Percentiles rank a stretch among this genome's conserved stretches.
Evolutionary conservation across 2,329 filamentous ascomycete genomes (phyloP).

Genomic region (Alternaria triticimaculans): DNA sequence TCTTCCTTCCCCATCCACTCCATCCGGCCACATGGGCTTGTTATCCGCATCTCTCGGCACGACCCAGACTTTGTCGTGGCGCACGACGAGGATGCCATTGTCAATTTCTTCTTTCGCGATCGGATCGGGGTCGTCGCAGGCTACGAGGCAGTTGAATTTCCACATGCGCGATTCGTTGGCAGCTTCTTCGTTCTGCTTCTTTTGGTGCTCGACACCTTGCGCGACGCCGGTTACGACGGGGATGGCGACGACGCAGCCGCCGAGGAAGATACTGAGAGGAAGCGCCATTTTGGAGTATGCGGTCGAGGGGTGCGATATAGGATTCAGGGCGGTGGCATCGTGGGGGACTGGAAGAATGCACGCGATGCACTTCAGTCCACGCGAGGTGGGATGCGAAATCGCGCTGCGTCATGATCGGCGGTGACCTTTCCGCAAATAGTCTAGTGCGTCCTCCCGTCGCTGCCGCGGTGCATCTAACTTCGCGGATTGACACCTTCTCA

Average conservation of each 20-base stretch:
- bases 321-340: not conserved
- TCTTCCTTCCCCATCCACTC: slow-evolving; percentile 10
- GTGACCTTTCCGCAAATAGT: no score
- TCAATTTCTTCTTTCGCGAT: slow-evolving; percentile 49
- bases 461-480: not conserved
- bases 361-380: no score
- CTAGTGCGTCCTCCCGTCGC: no score
- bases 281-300: slow-evolving; percentile 21
- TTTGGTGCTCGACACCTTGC: slow-evolving; percentile 58
- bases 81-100: slow-evolving; percentile 53
- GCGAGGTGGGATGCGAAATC: not conserved
- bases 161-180: slow-evolving; percentile 58
- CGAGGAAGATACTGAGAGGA: slow-evolving; percentile 46
- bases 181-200: slow-evolving; percentile 58
- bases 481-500: not conserved
- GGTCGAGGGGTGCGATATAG: not conserved
- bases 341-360: no score
- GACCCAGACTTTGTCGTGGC: slow-evolving; percentile 53
- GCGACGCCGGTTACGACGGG: slow-evolving; percentile 59
- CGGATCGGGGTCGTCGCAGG: slow-evolving; percentile 47
- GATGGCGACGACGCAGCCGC: slow-evolving; percentile 52
- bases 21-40: slow-evolving; percentile 39
- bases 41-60: slow-evolving; percentile 41
- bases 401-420: not conserved
- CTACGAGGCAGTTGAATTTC: slow-evolving; percentile 57